These are phyloP conservation scores for Stephanodiscus minutulus DNA, from an alignment of 108 stramenopile species.

Conservation along the genomic window DNA sequence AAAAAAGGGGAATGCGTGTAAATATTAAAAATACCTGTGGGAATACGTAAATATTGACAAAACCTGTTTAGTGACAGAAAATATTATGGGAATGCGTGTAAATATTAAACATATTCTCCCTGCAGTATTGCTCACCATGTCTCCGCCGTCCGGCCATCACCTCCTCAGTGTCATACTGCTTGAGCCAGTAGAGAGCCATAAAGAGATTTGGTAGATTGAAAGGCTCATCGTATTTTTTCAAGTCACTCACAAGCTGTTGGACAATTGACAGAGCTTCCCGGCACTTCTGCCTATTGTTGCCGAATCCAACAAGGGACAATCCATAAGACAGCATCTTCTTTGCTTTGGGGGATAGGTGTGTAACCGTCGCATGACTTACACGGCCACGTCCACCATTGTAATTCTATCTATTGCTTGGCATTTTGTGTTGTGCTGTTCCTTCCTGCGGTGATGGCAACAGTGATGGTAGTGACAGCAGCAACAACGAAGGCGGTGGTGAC, in stretches of 20 bases:
- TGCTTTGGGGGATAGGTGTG: background rate
- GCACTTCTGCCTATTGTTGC: background rate
- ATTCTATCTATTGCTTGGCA: too few relatives aligned
- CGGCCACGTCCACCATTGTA: too few relatives aligned
- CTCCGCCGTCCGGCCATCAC: slow-evolving; percentile 16
- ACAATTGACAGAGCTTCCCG: background rate
- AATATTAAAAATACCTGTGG: too few relatives aligned
- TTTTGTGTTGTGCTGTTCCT: too few relatives aligned
- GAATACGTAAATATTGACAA: too few relatives aligned
- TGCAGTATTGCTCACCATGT: slow-evolving; percentile 6
- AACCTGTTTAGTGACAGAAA: too few relatives aligned
- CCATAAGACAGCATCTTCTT: background rate
- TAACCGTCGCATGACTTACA: too few relatives aligned
- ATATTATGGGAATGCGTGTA: too few relatives aligned
- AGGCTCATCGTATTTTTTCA: background rate
- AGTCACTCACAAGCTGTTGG: slow-evolving; percentile 1
- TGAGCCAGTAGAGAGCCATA: slow-evolving; percentile 12
- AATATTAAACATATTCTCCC: slow-evolving; percentile 3
- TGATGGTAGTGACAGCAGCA: too few relatives aligned
- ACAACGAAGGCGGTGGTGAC: too few relatives aligned
- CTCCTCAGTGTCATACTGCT: slow-evolving; percentile 8
- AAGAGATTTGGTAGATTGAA: slow-evolving; percentile 4
- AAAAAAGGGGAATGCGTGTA: too few relatives aligned
- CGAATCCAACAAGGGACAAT: slow-evolving; percentile 9
- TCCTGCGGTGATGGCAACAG: too few relatives aligned